These are phyloP conservation scores for Blastobotrys raffinosifermentans DNA, from an alignment of 1,139 yeast genomes.

Conservation along the genomic window DNA sequence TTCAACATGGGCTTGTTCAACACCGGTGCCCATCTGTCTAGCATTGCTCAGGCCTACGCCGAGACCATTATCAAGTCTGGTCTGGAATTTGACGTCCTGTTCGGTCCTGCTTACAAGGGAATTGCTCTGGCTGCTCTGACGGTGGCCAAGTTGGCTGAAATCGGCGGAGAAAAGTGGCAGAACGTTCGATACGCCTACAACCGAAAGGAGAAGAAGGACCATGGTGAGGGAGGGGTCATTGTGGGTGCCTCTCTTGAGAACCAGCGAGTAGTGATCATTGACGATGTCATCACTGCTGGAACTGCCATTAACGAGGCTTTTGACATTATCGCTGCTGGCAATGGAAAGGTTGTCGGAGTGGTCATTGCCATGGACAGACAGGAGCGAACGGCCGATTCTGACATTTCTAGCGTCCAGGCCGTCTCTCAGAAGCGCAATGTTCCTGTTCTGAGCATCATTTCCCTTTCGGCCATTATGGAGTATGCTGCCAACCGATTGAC, in stretches of 20 bases:
- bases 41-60: slow-evolving; percentile 84
- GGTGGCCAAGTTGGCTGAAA: slow-evolving; percentile 84
- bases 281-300: slow-evolving; percentile 98
- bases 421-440: slow-evolving; percentile 67
- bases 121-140: slow-evolving; percentile 93
- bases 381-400: slow-evolving; percentile 70
- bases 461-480: slow-evolving; percentile 64
- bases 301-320: slow-evolving; percentile 96
- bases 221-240: slow-evolving; percentile 95
- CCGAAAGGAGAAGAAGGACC: slow-evolving; percentile 81
- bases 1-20: slow-evolving; percentile 89
- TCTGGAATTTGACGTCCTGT: slow-evolving; percentile 79
- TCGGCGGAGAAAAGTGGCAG: slow-evolving; percentile 69
- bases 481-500: slow-evolving; percentile 51
- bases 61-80: slow-evolving; percentile 75
- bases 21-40: slow-evolving; percentile 70
- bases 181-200: slow-evolving; percentile 42
- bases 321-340: slow-evolving; percentile 61
- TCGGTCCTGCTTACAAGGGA: slow-evolving; percentile 98
- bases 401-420: slow-evolving; percentile 72
- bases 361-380: slow-evolving; percentile 93
- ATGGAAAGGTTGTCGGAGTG: slow-evolving; percentile 75
- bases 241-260: slow-evolving; percentile 76
- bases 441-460: slow-evolving; percentile 79
- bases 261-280: slow-evolving; percentile 75